phyloP scores from a whole-genome alignment of 139 green algal genomes.

The Trebouxia sp. region DNA sequence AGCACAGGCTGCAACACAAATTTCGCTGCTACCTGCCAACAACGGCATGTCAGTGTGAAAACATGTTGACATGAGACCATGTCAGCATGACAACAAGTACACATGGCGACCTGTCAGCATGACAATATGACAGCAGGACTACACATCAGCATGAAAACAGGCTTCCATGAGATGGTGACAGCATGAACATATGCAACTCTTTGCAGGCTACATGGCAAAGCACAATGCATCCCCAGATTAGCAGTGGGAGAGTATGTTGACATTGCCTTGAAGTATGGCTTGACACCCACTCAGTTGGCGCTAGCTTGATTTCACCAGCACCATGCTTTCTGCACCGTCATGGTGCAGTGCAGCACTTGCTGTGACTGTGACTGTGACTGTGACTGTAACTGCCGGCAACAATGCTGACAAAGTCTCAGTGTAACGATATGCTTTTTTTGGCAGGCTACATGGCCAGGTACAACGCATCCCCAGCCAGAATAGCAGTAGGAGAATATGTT shows the following conservation, averaged over 20 bases:
- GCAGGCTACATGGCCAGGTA: constrained; percentile 42
- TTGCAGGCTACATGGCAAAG: constrained; percentile 39
- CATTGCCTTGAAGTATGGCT: constrained; percentile 71
- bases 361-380: not conserved
- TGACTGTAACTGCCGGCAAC: not conserved
- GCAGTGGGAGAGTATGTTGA: constrained; percentile 73
- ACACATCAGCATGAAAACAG: no score
- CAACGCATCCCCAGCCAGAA: constrained; percentile 47
- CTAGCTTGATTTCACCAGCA: constrained; percentile 76
- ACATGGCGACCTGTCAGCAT: no score
- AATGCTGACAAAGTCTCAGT: not conserved
- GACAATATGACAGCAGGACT: no score
- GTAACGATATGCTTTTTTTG: not conserved
- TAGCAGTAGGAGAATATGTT: constrained; percentile 71
- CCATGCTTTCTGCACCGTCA: not conserved
- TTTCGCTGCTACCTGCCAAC: no score
- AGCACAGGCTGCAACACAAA: no score
- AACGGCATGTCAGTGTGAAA: no score
- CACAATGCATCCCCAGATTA: constrained; percentile 46
- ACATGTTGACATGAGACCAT: no score
- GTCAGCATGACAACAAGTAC: no score
- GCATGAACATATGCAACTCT: not conserved
- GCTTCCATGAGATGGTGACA: not conserved
- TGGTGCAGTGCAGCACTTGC: not conserved
- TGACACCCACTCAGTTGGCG: constrained; percentile 81